Conservation (phyloP, 345 rosid genomes). For the Rhodomyrtus tomentosa region DNA sequence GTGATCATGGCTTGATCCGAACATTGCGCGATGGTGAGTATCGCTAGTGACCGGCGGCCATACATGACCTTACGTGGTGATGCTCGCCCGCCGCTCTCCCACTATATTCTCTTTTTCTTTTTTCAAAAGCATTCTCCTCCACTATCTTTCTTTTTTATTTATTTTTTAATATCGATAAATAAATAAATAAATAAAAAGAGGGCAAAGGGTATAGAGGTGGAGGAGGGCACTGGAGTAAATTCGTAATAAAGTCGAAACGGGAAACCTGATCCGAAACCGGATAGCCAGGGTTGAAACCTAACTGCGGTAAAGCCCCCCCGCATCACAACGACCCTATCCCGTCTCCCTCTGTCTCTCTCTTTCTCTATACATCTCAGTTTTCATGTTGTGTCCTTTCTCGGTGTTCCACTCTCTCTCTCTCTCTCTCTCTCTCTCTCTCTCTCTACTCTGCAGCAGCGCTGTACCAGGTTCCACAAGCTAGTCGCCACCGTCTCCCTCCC, state of each 20-base stretch:
- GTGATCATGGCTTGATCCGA: too few species aligned
- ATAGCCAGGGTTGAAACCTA: conserved; percentile 12
- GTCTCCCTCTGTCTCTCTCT: not conserved
- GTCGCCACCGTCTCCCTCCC: not conserved
- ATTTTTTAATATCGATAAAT: too few species aligned
- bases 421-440: not conserved
- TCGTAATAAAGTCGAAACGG: not conserved
- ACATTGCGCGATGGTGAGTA: too few species aligned
- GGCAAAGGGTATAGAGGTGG: too few species aligned
- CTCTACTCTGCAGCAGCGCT: not conserved
- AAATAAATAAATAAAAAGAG: too few species aligned
- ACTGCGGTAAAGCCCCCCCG: conserved; percentile 5
- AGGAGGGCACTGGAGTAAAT: conserved; percentile 3
- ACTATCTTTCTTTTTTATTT: not conserved
- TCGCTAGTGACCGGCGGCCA: too few species aligned
- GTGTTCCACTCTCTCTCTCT: not conserved
- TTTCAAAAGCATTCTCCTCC: not conserved
- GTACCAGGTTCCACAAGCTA: not conserved
- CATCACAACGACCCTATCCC: not conserved
- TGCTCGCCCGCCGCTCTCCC: not conserved
- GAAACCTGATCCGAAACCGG: conserved; percentile 4
- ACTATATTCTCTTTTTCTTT: not conserved
- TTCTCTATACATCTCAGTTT: not conserved
- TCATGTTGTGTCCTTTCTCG: not conserved
- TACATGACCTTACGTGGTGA: too few species aligned